Base-by-base conservation (phyloP, 176 grass and related monocot genomes). In the Poa pratensis region DNA sequence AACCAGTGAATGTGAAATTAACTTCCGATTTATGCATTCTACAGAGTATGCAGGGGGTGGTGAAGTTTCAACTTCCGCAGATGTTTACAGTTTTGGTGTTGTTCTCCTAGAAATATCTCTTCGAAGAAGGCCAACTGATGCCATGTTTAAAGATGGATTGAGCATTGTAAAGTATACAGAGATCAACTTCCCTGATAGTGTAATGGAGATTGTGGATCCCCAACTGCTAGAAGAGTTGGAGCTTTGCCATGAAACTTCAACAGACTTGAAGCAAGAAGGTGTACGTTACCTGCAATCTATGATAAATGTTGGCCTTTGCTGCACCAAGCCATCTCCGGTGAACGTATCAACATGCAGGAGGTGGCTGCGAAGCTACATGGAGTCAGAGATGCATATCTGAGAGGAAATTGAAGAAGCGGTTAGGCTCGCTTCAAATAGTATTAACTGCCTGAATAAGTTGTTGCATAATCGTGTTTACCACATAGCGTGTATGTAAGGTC, bases 111-210 rank as follows among this genome's bases (percentile, higher is more conserved):
- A 70, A 2, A 13, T 70, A 42, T 70, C 43, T 1, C 0, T 70
- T 70, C 67, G 37, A 70, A 42, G 37, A 70, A 70, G 67, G 9
- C 67, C 67, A 70, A 70, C 37, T 42, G 1, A 70, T 22, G 19
- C n/a, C 18, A 43, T 43, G 37, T 70, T 70, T 70, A 22, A 70
- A 20, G 37, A 70, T 70, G 67, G 37, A 70, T 6, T 70, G 4
- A 70, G 19, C 37, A 70, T 70, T 70, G 67, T 70, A 2, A 70
- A 43, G 19, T 43, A 43, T 6, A 40, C 19, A 3, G 67, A 70
- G 67, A 40, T n/a, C 67, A 70, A 70, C 19, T 70, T 70, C 67
- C 67, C 67, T 22, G 67, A 40, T 70, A 23, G 35, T 9, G 67
- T 70, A 23, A 5, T 43, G 19, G 37, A 70, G 35, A 70, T 70